Base-by-base conservation (phyloP, 2,329 filamentous ascomycete species). In the Chrysoporthe austroafricana region DNA sequence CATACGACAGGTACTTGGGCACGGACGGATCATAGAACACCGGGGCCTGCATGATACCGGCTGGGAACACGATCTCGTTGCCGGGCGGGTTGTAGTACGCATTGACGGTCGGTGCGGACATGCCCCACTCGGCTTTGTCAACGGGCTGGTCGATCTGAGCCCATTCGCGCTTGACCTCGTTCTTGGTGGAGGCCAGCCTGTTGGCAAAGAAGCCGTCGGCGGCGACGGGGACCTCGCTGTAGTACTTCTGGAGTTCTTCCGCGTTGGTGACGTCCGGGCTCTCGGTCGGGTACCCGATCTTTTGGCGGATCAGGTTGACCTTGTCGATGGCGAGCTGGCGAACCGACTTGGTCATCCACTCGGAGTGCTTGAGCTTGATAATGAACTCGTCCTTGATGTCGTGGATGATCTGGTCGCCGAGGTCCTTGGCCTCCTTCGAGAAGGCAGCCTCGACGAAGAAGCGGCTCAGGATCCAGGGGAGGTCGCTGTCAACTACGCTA, bases 391-490 rank as follows among this genome's bases (percentile, higher is more conserved):
- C 81, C 76, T 91, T 91, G 74, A 93, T 90, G 71, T 91, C 88
- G 11, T 85, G 85, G n/a, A 92, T 85, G 71, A 94, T 88, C 64
- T 88, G 84, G 67, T 92, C 88, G 18, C 89, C 89, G 58, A 91
- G 86, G 4, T 86, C 78, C 74, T 91, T 91, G 0, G 89, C 88
- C 26, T 87, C 84, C 14, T 88, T 83, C 0, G 88, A 87, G 73
- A 92, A 93, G 1, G 89, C 84, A 61, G 87, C 86, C 70, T 92
- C 85, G 1, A 92, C 83, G 70, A 89, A 93, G 79, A 92, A 92
- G 32, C 89, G 86, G 73, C 88, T 90, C 18, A 91, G 78, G 61
- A 91, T 89, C 89, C 90, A 92, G 2, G 85, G 68, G 32, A 92
- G 76, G 5, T 85, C 84, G 32, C 77, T 75, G 70, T 91, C 88